A percentile compares a stretch with the other conserved stretches of the same genome.
Evolutionary conservation across 2,329 filamentous ascomycete genomes (phyloP).

Genomic region (Elsinoe ampelina): DNA sequence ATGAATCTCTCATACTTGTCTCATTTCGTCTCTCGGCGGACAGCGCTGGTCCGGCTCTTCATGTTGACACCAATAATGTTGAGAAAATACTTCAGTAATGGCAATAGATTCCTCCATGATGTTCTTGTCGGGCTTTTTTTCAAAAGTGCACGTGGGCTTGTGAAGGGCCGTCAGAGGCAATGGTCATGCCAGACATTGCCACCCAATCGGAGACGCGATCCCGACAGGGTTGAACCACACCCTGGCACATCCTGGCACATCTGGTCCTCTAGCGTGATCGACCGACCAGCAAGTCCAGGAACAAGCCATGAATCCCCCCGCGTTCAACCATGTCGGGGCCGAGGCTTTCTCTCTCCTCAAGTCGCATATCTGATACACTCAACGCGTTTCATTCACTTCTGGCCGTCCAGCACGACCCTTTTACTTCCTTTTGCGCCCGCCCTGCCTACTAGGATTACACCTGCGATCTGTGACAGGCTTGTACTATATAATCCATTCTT

Average conservation of each 20-base stretch:
- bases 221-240: background rate
- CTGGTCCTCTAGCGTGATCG: background rate
- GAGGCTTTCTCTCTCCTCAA: background rate
- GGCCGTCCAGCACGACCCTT: background rate
- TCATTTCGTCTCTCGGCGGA: background rate
- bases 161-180: background rate
- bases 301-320: constrained; percentile 1
- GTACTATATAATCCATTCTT: background rate
- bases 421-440: background rate
- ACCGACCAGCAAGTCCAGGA: background rate
- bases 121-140: background rate
- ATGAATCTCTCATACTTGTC: background rate
- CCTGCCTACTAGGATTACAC: background rate
- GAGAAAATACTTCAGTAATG: background rate
- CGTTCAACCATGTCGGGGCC: background rate
- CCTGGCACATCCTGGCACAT: background rate
- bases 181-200: background rate
- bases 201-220: constrained; percentile 4
- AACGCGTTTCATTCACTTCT: constrained; percentile 5
- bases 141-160: background rate
- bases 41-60: no score
- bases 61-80: no score
- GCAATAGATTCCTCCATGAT: background rate
- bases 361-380: constrained; percentile 1
- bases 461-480: background rate